Evolutionary conservation across 495 filamentous ascomycete genomes (phyloP).

Genomic region (Hyaloscypha variabilis): DNA sequence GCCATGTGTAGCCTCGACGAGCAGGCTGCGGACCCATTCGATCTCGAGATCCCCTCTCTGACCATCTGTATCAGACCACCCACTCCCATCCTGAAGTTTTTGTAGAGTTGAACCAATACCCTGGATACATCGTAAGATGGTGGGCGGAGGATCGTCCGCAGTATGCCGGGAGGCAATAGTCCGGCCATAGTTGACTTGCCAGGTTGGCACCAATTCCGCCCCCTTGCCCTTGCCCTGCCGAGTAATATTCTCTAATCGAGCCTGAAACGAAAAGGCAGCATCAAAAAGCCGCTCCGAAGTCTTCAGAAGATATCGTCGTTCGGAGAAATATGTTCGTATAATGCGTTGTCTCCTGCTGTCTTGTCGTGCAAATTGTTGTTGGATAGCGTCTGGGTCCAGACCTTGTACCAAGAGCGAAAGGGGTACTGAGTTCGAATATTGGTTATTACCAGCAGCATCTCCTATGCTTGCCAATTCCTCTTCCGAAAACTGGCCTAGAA

Average conservation of each 20-base stretch:
- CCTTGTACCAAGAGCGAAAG: constrained; percentile 40
- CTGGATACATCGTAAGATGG: constrained; percentile 41
- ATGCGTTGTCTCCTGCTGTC: constrained; percentile 62
- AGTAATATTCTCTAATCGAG: background rate
- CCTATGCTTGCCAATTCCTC: constrained; percentile 70
- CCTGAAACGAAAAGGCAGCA: background rate
- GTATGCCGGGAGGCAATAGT: constrained; percentile 3
- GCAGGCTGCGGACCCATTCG: constrained; percentile 61
- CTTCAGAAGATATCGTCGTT: constrained; percentile 59
- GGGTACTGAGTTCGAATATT: constrained; percentile 46
- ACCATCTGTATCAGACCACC: constrained; percentile 52
- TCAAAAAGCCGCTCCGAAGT: constrained; percentile 22
- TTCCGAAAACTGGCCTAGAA: constrained; percentile 65
- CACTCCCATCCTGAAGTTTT: constrained; percentile 48
- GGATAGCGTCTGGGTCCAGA: constrained; percentile 44
- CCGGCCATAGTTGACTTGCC: background rate
- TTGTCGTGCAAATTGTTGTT: constrained; percentile 57
- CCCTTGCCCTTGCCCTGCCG: constrained; percentile 6
- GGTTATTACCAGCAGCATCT: constrained; percentile 60
- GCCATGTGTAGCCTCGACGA: constrained; percentile 71
- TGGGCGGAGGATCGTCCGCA: background rate
- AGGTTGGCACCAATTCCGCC: background rate
- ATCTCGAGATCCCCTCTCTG: constrained; percentile 52
- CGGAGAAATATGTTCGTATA: constrained; percentile 68
- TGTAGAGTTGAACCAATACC: constrained; percentile 48